Evolutionary conservation across 148 eudicot genomes (phyloP), one percentile per base, ranked within the genome.

Genomic region (Silene latifolia): DNA sequence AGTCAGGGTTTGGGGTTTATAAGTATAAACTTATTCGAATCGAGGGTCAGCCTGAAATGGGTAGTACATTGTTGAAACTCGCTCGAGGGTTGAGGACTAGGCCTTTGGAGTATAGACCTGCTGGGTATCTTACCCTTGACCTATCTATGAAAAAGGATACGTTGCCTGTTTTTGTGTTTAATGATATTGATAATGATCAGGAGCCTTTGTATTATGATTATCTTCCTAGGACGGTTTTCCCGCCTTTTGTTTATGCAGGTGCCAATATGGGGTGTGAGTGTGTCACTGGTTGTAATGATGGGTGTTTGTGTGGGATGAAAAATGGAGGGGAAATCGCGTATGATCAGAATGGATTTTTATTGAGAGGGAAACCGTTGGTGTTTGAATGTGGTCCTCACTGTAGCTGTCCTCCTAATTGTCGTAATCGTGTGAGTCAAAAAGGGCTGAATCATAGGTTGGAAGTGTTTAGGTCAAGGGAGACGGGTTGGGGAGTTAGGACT

Each of bases 1-100:
- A 77, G 82, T 89, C 99, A 63, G 99, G 99, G 32, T 92, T 85
- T 78, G 93, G 97, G 39, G 99, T 95, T n/a, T 92, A 75, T 79
- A 95, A 95, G 87, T 95, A 71, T 78, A 89, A 81, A 72, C 90
- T 95, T 23, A 58, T 81, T 17, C 86, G 99, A 69, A 87, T 87
- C 48, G 91, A 88, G 63, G 84, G 85, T 69, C 99, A 95, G 74
- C 87, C 86, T 63, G 96, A 86, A 63, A 95, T 95, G 98, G 98
- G 98, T 2, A 95, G 98, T 81, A 19, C 81, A 23, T 14, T 88
- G 70, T 83, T 95, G 83, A 87, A 72, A 54, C 81, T 83, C 29
- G 97, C 97, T 29, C 72, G 69, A 71, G 82, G 75, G 32, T 79
- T 95, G 77, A 89, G 84, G 87, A 77, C 53, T 17, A 77, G 35